These are phyloP conservation scores for Amanita pallidorosea DNA, from an alignment of 768 basidiomycete genomes.

Conservation along the genomic window DNA sequence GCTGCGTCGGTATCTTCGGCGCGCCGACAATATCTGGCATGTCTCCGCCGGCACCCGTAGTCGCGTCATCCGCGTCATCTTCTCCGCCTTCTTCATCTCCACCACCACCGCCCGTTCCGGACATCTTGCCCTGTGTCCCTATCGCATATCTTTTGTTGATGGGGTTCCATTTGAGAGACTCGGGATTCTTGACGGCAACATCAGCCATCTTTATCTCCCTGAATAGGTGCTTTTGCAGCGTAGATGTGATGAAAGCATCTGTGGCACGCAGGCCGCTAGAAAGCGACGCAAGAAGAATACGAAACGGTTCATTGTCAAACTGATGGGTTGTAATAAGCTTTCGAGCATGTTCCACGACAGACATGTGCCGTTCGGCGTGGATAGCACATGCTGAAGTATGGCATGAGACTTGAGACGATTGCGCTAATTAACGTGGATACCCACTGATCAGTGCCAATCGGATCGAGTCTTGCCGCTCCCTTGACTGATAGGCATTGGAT, in stretches of 20 bases:
- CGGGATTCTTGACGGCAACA: constrained; percentile 51
- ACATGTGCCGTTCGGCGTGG: constrained; percentile 37
- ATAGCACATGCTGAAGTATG: constrained; percentile 58
- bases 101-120: constrained; percentile 16
- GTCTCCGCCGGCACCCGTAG: constrained; percentile 9
- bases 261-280: constrained; percentile 61
- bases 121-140: constrained; percentile 23
- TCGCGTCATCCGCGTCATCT: constrained; percentile 22
- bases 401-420: not conserved
- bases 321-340: constrained; percentile 68
- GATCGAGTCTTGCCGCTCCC: constrained; percentile 56
- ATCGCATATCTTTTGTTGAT: constrained; percentile 47
- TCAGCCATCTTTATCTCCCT: constrained; percentile 70
- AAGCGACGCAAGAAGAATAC: constrained; percentile 65
- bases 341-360: constrained; percentile 65
- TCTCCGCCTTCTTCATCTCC: constrained; percentile 22
- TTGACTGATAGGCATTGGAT: constrained; percentile 63
- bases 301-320: constrained; percentile 79
- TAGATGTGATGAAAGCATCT: constrained; percentile 67
- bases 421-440: constrained; percentile 12
- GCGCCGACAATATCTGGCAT: constrained; percentile 2
- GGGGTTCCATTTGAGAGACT: constrained; percentile 51
- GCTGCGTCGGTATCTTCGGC: constrained; percentile 48
- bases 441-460: constrained; percentile 69
- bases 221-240: constrained; percentile 75